Base-by-base conservation (phyloP, 225 moss, liverwort and hornwort genomes). In the Marchantia paleacea region DNA sequence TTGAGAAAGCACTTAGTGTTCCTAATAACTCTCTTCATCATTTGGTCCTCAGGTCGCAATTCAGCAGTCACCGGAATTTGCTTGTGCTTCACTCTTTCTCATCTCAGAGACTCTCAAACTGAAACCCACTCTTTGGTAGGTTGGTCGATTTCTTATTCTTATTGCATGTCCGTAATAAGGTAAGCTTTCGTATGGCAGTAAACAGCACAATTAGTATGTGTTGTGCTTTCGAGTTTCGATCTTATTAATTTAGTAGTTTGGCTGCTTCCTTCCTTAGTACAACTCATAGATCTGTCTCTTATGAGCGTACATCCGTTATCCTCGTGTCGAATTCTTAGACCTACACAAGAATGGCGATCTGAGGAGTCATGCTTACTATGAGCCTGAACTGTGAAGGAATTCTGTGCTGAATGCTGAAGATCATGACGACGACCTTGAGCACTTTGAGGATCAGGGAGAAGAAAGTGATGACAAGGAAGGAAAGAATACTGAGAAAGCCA, bases 61-160 rank as follows among this genome's bases (percentile, higher is more conserved):
- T 82, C 95, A 99, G 61, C 95, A 92, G 68, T 91, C 95, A 75
- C 91, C 95, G 47, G 89, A 99, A 83, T 99, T 95, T 80, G 92
- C 92, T 16, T 99, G 99, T 84, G 95, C 95, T 48, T 90, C 89
- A 75, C 87, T 99, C 65, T 75, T 99, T 55, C 83, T 99, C 24
- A 90, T 99, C 65, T 99, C 99, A 24, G 99, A 99, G 85, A 90
- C 92, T 81, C 82, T 99, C 15, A 99, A 95, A 91, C 80, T 88
- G 80, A 95, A 88, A 77, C 99, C 99, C 68, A 90, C 80, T 86
- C 90, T 99, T 51, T 99, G 99, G 99, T 99, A 85, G 70, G 95
- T 67, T 65, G 30, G 63, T 47, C 47, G 52, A 19, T 0, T 31
- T 55, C 14, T 53, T 13, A 72, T 55, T 39, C 39, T 39, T 39